Evolutionary conservation across 228 moss, liverwort and hornwort genomes (phyloP).

Genomic region (Sphagnum magellanicum): DNA sequence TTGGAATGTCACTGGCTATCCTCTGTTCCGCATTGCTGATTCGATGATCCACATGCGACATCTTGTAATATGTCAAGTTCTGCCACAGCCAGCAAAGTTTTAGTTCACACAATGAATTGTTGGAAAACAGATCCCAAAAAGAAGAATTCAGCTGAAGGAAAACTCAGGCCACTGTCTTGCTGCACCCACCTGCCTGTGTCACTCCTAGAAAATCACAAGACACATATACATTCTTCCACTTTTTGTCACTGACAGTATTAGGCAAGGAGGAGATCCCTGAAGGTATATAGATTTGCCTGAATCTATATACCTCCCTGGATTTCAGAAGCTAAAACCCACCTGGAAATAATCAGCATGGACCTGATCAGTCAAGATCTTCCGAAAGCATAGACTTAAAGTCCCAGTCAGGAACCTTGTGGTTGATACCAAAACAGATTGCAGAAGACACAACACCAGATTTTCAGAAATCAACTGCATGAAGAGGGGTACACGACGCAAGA

Average conservation of each 20-base stretch:
- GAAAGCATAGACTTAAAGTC: constrained; percentile 65
- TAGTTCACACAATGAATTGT: too few species aligned
- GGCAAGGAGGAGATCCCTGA: too few species aligned
- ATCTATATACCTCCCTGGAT: background rate
- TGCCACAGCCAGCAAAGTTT: constrained; percentile 10
- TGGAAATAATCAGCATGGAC: constrained; percentile 98
- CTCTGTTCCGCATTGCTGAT: constrained; percentile 85
- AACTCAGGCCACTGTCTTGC: too few species aligned
- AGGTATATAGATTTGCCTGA: background rate
- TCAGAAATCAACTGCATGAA: constrained; percentile 77
- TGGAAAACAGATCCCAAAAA: too few species aligned
- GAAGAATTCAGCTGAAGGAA: too few species aligned
- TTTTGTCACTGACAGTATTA: too few species aligned
- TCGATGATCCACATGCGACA: constrained; percentile 94
- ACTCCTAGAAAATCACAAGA: too few species aligned
- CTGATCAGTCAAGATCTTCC: constrained; percentile 79
- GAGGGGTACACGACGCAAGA: constrained; percentile 77
- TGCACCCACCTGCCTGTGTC: too few species aligned
- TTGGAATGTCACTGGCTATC: constrained; percentile 93
- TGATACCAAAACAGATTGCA: constrained; percentile 79
- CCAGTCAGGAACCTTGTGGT: constrained; percentile 88
- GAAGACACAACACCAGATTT: constrained; percentile 81
- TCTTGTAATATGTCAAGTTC: constrained; percentile 98
- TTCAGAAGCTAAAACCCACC: constrained; percentile 28
- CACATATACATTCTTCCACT: too few species aligned